Evolutionary conservation across 257 asterid genomes (phyloP).

Genomic region (Penstemon davidsonii): DNA sequence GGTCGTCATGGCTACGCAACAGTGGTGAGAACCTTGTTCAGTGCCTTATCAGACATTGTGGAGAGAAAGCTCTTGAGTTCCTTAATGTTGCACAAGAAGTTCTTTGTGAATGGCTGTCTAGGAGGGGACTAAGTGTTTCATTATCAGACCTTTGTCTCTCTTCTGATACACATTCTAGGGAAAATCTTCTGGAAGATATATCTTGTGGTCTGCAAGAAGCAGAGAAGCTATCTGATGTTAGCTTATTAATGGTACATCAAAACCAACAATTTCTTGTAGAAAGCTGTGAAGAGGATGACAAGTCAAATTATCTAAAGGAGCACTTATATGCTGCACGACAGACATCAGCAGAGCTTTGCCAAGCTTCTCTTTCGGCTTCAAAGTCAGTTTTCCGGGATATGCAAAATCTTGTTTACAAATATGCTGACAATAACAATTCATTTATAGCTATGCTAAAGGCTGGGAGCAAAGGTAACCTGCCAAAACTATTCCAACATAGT

Average conservation of each 20-base stretch:
- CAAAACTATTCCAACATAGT: constrained; percentile 84
- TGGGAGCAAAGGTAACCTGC: constrained; percentile 94
- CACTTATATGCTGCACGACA: constrained; percentile 45
- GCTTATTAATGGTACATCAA: constrained; percentile 53
- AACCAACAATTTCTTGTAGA: constrained; percentile 56
- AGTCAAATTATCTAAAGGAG: constrained; percentile 38
- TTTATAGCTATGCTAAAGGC: constrained; percentile 81
- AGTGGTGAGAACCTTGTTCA: constrained; percentile 53
- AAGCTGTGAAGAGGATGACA: constrained; percentile 43
- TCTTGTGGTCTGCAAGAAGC: constrained; percentile 81
- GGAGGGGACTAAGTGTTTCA: constrained; percentile 84
- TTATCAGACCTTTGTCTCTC: constrained; percentile 77
- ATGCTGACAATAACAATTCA: constrained; percentile 56
- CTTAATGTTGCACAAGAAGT: constrained; percentile 66
- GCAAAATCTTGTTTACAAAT: constrained; percentile 68
- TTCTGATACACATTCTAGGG: constrained; percentile 52
- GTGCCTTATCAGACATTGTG: constrained; percentile 51
- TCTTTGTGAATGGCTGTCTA: constrained; percentile 83
- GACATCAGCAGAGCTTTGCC: constrained; percentile 58
- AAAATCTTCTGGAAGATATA: constrained; percentile 67
- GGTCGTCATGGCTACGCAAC: constrained; percentile 81
- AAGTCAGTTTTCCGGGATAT: constrained; percentile 63
- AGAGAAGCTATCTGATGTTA: constrained; percentile 51
- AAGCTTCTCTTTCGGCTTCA: constrained; percentile 69
- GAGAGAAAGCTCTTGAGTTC: constrained; percentile 51